Conservation (phyloP, 768 basidiomycete genomes). For the Flagelloscypha sp. region DNA sequence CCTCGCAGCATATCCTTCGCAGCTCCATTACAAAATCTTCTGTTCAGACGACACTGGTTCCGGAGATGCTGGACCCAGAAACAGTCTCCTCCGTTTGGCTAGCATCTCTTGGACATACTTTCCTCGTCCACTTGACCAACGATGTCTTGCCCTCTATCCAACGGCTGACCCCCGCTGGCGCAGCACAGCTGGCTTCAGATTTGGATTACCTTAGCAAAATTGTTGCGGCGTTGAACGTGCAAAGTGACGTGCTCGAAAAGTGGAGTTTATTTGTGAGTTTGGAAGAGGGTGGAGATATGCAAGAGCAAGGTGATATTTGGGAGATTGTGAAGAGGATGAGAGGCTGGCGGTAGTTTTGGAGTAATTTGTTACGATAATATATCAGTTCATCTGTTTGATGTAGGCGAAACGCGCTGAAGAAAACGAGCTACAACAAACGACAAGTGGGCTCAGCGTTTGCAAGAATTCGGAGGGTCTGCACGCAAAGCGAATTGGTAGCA, state of each 20-base stretch:
- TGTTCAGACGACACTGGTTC: constrained; percentile 8
- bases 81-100: constrained; percentile 88
- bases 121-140: constrained; percentile 65
- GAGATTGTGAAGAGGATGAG: too few relatives aligned
- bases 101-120: constrained; percentile 75
- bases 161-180: constrained; percentile 54
- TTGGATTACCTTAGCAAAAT: constrained; percentile 88
- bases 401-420: too few relatives aligned
- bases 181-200: constrained; percentile 80
- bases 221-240: constrained; percentile 83
- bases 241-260: constrained; percentile 65
- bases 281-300: too few relatives aligned
- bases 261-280: constrained; percentile 71
- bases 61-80: constrained; percentile 51
- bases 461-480: too few relatives aligned
- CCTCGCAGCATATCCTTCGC: constrained; percentile 30
- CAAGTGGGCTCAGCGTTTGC: too few relatives aligned
- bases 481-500: too few relatives aligned
- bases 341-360: too few relatives aligned
- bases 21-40: constrained; percentile 30
- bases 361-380: too few relatives aligned
- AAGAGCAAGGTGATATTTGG: too few relatives aligned
- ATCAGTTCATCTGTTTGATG: too few relatives aligned
- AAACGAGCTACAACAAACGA: too few relatives aligned
- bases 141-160: constrained; percentile 66